Conservation (phyloP, 2,329 filamentous ascomycete species). For the Xylariaceae sp. region DNA sequence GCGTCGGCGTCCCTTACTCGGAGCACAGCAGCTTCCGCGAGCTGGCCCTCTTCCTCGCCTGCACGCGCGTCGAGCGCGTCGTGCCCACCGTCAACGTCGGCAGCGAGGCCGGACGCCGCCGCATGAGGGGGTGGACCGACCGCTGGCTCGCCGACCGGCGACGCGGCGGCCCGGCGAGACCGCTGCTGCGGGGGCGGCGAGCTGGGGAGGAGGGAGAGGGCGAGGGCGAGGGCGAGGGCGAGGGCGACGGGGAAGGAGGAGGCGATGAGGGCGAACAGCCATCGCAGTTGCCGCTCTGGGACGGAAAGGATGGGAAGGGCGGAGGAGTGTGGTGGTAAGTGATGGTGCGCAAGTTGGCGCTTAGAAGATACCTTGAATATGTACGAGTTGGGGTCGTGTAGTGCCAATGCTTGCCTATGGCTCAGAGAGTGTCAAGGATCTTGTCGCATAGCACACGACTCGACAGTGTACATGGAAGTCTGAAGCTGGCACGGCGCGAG, state of each 20-base stretch:
- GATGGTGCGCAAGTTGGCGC: too few relatives aligned
- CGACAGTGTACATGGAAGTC: too few relatives aligned
- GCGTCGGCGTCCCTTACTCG: slow-evolving; percentile 90
- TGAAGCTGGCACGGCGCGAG: too few relatives aligned
- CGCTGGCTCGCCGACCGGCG: slow-evolving; percentile 53
- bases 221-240: slow-evolving; percentile 21
- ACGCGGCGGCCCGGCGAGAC: slow-evolving; percentile 43
- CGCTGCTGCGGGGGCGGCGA: slow-evolving; percentile 25
- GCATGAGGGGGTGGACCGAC: slow-evolving; percentile 60
- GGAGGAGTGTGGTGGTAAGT: slow-evolving; percentile 33
- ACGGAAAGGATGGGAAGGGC: slow-evolving; percentile 32
- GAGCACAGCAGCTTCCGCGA: slow-evolving; percentile 95
- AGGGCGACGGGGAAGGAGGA: slow-evolving; percentile 5
- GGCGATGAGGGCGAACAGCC: too few relatives aligned
- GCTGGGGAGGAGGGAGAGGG: slow-evolving; percentile 30
- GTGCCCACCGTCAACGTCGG: slow-evolving; percentile 88
- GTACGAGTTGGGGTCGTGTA: too few relatives aligned
- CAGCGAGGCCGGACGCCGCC: slow-evolving; percentile 46
- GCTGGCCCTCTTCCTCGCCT: slow-evolving; percentile 86
- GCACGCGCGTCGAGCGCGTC: slow-evolving; percentile 76
- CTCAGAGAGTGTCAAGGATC: too few relatives aligned
- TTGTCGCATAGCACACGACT: too few relatives aligned
- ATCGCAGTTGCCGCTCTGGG: slow-evolving; percentile 27
- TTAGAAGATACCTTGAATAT: too few relatives aligned
- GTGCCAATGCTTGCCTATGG: too few relatives aligned